Evolutionary conservation across 2,329 filamentous ascomycete species (phyloP), one percentile per base, ranked within the genome.

Genomic region (Cladosporium phlei): DNA sequence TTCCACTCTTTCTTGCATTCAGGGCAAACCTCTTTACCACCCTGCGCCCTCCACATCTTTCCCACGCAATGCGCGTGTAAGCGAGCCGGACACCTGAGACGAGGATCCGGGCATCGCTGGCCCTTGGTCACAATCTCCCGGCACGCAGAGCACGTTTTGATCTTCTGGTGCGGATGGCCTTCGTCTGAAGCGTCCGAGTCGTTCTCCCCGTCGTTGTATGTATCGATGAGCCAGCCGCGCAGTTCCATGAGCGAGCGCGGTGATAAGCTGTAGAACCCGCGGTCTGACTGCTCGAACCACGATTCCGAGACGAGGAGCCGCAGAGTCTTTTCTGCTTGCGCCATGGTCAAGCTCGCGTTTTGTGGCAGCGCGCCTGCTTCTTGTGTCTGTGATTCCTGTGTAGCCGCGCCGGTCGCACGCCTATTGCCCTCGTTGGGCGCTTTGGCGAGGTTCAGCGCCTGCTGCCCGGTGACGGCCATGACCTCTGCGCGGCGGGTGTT

Each of bases 141-240:
- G 67, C 93, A 98, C 0, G 87, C 89, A 60, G 85, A 79, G 64
- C 93, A 98, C 52, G 83, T 80, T 69, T 93, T 95, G 63, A 98
- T 86, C 52, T 82, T 80, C 61, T 88, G 78, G 73, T 78, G 81
- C 46, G 56, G 52, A 8, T 52, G 55, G 9, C 61, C 66, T 8
- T 53, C 56, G 1, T 70, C 67, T 0, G 69, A 80, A n/a, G 72
- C 69, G 0, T 64, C 64, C 1, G 70, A 67, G 1, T 71, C 68
- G 1, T 74, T 72, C 8, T 80, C 77, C 0, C 76, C 69, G 46
- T 94, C 86, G 61, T 98, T 97, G 67, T 95, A 98, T 21, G 85
- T 88, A 44, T 87, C 86, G n/a, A 88, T 70, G 38, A 98, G 75
- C 83, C 90, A 97, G 2, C 78, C 75, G 48, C 85, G 77, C 48